phyloP scores from a whole-genome alignment of 2,329 filamentous ascomycete species.

The Pyricularia pennisetigena region DNA sequence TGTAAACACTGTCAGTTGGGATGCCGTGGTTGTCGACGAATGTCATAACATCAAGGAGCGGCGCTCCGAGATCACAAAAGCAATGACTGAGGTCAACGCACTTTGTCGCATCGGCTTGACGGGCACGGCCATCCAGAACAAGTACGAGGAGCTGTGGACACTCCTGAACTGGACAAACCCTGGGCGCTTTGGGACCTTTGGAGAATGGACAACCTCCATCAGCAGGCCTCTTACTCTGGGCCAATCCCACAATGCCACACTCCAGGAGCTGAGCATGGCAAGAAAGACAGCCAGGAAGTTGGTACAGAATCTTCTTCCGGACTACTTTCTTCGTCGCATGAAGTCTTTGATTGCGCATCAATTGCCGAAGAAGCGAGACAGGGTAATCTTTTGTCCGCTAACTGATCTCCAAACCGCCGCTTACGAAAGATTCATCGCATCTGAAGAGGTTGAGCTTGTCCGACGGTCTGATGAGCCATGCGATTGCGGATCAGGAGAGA shows the following conservation, averaged over 20 bases:
- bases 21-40: constrained; percentile 89
- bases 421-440: constrained; percentile 73
- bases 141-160: constrained; percentile 95
- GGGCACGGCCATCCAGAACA: constrained; percentile 95
- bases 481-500: constrained; percentile 57
- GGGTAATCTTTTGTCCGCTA: constrained; percentile 89
- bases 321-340: constrained; percentile 85
- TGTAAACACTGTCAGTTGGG: constrained; percentile 84
- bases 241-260: constrained; percentile 85
- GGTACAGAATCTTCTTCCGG: constrained; percentile 76
- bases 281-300: constrained; percentile 76
- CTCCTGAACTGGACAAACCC: constrained; percentile 95
- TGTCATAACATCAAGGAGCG: constrained; percentile 83
- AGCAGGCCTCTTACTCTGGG: constrained; percentile 73
- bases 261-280: constrained; percentile 70
- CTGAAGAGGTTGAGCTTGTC: constrained; percentile 60
- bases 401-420: constrained; percentile 72
- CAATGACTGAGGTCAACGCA: constrained; percentile 85
- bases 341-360: constrained; percentile 89
- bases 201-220: constrained; percentile 72
- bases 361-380: constrained; percentile 87
- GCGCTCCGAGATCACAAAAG: constrained; percentile 65
- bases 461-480: constrained; percentile 59
- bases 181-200: constrained; percentile 51
- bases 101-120: constrained; percentile 89